phyloP scores from a whole-genome alignment of 208 protist species.

The Kentomonas sorsogonicus region DNA sequence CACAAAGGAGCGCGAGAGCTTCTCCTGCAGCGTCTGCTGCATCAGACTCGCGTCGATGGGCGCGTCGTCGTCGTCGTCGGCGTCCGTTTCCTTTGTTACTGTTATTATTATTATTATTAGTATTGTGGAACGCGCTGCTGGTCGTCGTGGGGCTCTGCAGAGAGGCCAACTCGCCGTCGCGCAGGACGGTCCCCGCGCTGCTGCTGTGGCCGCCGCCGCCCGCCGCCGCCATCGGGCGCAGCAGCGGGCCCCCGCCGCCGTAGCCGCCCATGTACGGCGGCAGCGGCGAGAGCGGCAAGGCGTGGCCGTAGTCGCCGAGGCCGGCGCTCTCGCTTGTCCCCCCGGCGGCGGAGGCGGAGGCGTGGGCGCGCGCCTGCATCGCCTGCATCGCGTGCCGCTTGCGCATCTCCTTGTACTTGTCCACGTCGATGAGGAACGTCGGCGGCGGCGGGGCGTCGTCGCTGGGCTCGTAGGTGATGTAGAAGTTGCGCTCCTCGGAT shows the following conservation, averaged over 20 bases:
- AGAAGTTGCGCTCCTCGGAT: slow-evolving; percentile 72
- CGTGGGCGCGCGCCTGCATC: background rate
- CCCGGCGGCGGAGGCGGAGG: too few relatives aligned
- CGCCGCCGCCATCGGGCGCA: too few relatives aligned
- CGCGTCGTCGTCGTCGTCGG: slow-evolving; percentile 9
- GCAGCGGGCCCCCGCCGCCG: too few relatives aligned
- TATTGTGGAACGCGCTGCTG: background rate
- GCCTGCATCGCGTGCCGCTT: slow-evolving; percentile 8
- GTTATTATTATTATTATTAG: background rate
- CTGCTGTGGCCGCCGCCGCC: too few relatives aligned
- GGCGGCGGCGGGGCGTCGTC: slow-evolving; percentile 49
- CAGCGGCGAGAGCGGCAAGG: too few relatives aligned
- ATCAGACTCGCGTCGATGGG: slow-evolving; percentile 44
- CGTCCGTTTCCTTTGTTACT: background rate
- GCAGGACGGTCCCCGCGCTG: too few relatives aligned
- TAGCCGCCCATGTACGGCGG: too few relatives aligned
- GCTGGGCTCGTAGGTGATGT: slow-evolving; percentile 71
- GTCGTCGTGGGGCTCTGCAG: too few relatives aligned
- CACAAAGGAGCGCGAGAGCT: slow-evolving; percentile 24
- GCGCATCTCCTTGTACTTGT: slow-evolving; percentile 22
- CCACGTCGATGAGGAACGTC: slow-evolving; percentile 71
- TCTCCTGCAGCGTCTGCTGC: slow-evolving; percentile 59
- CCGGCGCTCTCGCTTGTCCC: too few relatives aligned
- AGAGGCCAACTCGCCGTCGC: too few relatives aligned
- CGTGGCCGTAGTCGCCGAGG: too few relatives aligned